Evolutionary conservation across 441 rosid species (phyloP), one percentile per base, ranked within the genome.

Genomic region (Aquilaria agallochum): DNA sequence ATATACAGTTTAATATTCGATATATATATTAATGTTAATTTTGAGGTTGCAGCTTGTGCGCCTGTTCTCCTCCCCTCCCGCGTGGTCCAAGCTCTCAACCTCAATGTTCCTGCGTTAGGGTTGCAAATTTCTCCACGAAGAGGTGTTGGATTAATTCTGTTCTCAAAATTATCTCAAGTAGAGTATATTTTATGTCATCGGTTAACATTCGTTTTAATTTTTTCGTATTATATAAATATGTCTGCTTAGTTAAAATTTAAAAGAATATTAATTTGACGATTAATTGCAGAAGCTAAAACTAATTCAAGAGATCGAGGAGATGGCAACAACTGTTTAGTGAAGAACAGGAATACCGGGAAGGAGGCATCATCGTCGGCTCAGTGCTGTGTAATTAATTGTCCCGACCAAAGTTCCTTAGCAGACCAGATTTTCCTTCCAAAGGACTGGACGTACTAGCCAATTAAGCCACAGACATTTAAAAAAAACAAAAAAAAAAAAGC

Each of bases 21-120:
- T 20, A 20, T 20, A 20, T 20, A 20, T 20, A 20, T 20, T 20
- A 20, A 20, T 20, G 1, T 20, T 20, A 20, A 20, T 20, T 20
- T 20, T 20, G 27, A 20, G 27, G 27, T 20, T 51, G 64, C 84
- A 91, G 98, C 83, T 79, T 94, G 89, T 55, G 77, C 95, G 36
- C 90, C 95, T n/a, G 95, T 90, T 62, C 85, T 90, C 50, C 82
- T 93, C 5, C 98, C 98, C 46, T 70, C 83, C 0, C 84, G 93
- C 0, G 98, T 93, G 33, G 92, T 90, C 65, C 92, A 81, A 65
- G 96, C 95, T 9, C 96, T 93, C 9, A 85, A 90, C 68, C 87
- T 85, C 63, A 83, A 88, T 40, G 85, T 87, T 48, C 88, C 84
- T 32, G 75, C 83, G 68, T 65, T 85, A 3, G 90, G 92, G 60